A percentile compares a stretch with the other conserved stretches of the same genome.
Conservation (phyloP, 192 early-diverging fungal genomes). For the Phlyctochytrium arcticum region DNA sequence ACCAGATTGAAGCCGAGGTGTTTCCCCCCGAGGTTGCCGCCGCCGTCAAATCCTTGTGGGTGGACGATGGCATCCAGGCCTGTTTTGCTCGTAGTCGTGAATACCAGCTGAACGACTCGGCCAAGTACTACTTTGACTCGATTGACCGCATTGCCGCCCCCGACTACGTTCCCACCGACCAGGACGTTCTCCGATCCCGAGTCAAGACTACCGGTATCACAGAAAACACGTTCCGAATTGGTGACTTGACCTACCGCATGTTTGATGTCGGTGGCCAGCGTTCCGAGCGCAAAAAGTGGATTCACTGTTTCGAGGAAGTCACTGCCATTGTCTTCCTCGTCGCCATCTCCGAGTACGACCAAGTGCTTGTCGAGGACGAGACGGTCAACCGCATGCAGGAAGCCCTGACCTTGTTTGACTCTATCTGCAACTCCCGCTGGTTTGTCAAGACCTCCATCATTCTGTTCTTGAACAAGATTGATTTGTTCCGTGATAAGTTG, state of each 20-base stretch:
- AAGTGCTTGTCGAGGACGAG: conserved; percentile 92
- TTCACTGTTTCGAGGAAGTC: conserved; percentile 97
- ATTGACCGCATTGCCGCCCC: conserved; percentile 80
- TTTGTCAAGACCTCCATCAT: conserved; percentile 98
- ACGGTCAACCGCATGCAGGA: conserved; percentile 96
- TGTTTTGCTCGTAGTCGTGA: conserved; percentile 80
- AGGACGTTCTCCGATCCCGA: conserved; percentile 93
- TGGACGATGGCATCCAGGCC: conserved; percentile 76
- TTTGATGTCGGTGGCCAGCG: conserved; percentile 98
- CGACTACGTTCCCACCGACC: conserved; percentile 85
- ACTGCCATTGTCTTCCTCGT: conserved; percentile 94
- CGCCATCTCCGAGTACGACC: conserved; percentile 94
- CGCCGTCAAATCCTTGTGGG: conserved; percentile 82
- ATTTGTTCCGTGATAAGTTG: conserved; percentile 91
- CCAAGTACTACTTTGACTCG: conserved; percentile 95
- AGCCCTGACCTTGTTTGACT: conserved; percentile 93
- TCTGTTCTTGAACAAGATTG: conserved; percentile 98
- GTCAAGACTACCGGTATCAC: conserved; percentile 98
- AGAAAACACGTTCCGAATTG: conserved; percentile 88
- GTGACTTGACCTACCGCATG: conserved; percentile 91
- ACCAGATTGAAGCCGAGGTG: conserved; percentile 83
- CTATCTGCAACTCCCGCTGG: conserved; percentile 97
- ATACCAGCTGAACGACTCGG: conserved; percentile 96
- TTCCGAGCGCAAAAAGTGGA: conserved; percentile 98
- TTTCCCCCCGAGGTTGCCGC: conserved; percentile 74